Evolutionary conservation across 1,284 basidiomycete genomes (phyloP).

Genomic region (Stereum hirsutum): DNA sequence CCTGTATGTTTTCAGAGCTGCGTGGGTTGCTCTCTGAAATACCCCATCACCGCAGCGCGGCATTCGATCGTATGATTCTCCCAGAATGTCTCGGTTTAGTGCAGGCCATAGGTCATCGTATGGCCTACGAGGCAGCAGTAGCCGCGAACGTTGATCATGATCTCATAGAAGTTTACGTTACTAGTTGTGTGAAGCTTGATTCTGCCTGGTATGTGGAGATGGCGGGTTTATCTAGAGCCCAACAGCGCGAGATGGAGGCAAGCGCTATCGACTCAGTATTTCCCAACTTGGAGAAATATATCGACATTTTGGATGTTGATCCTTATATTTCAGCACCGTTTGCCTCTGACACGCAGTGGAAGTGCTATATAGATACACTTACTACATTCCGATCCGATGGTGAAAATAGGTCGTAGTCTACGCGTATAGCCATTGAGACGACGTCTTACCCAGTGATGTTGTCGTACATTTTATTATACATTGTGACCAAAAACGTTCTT

Average conservation of each 20-base stretch:
- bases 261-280: conserved; percentile 21
- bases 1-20: conserved; percentile 22
- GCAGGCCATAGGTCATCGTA: conserved; percentile 34
- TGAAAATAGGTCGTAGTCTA: too few species aligned
- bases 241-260: conserved; percentile 17
- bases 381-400: too few species aligned
- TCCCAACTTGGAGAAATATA: conserved; percentile 18
- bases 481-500: too few species aligned
- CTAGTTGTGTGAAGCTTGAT: conserved; percentile 23
- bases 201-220: conserved; percentile 31
- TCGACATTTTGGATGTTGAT: conserved; percentile 22
- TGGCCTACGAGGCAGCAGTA: conserved; percentile 37
- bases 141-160: conserved; percentile 16
- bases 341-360: conserved; percentile 24
- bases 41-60: conserved; percentile 21
- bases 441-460: too few species aligned
- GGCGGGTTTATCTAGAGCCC: conserved; percentile 15
- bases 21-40: conserved; percentile 9
- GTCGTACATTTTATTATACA: too few species aligned
- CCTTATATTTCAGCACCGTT: conserved; percentile 28
- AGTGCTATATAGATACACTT: too few species aligned
- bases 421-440: too few species aligned
- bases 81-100: conserved; percentile 28
- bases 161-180: conserved; percentile 26
- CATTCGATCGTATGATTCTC: conserved; percentile 24